Base-by-base conservation (phyloP, 1,284 basidiomycete genomes). In the Ustilago bromivora region DNA sequence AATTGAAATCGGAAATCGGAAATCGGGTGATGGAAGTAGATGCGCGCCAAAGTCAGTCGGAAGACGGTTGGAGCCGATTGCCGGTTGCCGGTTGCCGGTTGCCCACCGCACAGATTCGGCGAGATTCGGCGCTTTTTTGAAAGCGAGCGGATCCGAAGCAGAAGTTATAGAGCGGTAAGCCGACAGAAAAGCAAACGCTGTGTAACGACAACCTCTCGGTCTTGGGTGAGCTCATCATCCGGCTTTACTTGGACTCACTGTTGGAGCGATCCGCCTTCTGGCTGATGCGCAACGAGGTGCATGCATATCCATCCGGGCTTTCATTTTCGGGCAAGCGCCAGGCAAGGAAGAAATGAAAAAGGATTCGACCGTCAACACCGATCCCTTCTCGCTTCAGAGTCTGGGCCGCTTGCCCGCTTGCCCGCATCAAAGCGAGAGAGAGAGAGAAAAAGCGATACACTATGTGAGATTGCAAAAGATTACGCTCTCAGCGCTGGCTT, bases 341-440 rank as follows among this genome's bases (percentile, higher is more conserved):
- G 23, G 23, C 23, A 23, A 23, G 23, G 23, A 49, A 49, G 23
- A 1, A 28, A 28, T 13, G 46, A 28, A 13, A 28, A 23, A 28
- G 10, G 23, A 19, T 54, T 52, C 54, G 66, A 58, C 66, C 66
- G 66, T 68, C 66, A 68, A 62, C 41, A 58, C 66, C 60, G 66
- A 23, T 23, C 23, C 23, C 13, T n/a, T 34, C 43, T 12, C 1
- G 17, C 15, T 47, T n/a, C 8, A 49, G 12, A 49, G 46, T 35
- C n/a, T 47, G 38, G 32, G 8, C 38, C 23, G 15, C 23, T 23
- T 23, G 19, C 38, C 38, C 23, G 15, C 23, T 23, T 23, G 19
- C 38, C 9, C 36, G 52, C 28, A 49, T 23, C 7, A 43, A 38
- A 5, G 34, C n/a, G 2, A 19, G 55, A 43, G 55, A 19, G 19